Conservation (phyloP, 2,329 filamentous ascomycete genomes). For the Penicillium sp. region DNA sequence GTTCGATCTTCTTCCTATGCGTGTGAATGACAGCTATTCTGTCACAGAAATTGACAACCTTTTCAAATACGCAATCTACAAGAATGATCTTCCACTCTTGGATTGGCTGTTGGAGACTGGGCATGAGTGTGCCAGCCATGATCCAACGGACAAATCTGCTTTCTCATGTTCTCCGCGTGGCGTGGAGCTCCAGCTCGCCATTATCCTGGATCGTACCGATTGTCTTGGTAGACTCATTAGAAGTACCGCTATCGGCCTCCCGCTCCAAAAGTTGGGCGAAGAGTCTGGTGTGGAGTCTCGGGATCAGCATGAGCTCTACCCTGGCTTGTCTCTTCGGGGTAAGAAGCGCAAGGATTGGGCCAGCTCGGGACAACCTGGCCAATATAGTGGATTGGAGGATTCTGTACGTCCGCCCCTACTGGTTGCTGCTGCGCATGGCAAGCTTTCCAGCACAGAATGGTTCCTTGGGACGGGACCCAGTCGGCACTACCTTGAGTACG, state of each 20-base stretch:
- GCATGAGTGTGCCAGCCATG: constrained; percentile 13
- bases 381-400: neutral
- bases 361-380: constrained; percentile 47
- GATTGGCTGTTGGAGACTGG: constrained; percentile 54
- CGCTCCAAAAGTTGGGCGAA: constrained; percentile 60
- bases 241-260: constrained; percentile 61
- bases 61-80: constrained; percentile 45
- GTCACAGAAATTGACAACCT: constrained; percentile 12
- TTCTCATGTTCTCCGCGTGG: constrained; percentile 14
- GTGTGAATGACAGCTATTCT: neutral
- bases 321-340: constrained; percentile 69
- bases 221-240: constrained; percentile 56
- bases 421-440: constrained; percentile 39
- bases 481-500: constrained; percentile 63
- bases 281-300: constrained; percentile 58
- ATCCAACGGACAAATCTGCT: constrained; percentile 3
- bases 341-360: constrained; percentile 73
- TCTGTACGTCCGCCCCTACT: constrained; percentile 28
- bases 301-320: constrained; percentile 65
- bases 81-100: constrained; percentile 52
- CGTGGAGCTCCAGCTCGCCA: constrained; percentile 35
- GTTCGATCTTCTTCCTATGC: neutral
- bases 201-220: constrained; percentile 36
- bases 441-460: constrained; percentile 67
- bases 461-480: constrained; percentile 66